Evolutionary conservation across 768 basidiomycete genomes (phyloP).

Genomic region (Strobilomyces echinocephalus): DNA sequence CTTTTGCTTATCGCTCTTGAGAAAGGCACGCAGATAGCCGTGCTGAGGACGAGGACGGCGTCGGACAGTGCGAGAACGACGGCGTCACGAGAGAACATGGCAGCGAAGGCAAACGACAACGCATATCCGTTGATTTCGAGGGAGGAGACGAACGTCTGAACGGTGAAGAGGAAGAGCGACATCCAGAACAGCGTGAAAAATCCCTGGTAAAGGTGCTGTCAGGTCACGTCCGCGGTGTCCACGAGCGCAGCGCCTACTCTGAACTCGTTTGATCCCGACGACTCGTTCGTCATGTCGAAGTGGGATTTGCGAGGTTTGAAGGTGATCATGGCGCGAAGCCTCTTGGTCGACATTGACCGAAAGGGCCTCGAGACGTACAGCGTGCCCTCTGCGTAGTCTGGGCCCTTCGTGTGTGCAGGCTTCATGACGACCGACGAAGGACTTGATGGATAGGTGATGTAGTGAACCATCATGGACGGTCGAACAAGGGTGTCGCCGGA

Average conservation of each 20-base stretch:
- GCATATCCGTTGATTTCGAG: constrained; percentile 76
- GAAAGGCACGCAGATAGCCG: constrained; percentile 78
- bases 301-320: constrained; percentile 83
- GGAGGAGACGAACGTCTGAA: constrained; percentile 72
- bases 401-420: background rate
- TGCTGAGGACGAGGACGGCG: constrained; percentile 70
- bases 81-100: constrained; percentile 84
- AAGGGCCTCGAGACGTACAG: constrained; percentile 73
- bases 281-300: constrained; percentile 78
- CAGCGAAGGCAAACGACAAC: constrained; percentile 74
- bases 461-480: constrained; percentile 8
- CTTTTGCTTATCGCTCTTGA: constrained; percentile 70
- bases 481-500: background rate
- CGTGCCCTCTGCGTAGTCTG: constrained; percentile 50
- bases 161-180: constrained; percentile 74
- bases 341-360: constrained; percentile 69
- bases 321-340: constrained; percentile 75
- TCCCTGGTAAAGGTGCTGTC: constrained; percentile 45
- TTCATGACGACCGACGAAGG: constrained; percentile 12
- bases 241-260: constrained; percentile 40
- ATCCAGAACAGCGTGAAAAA: constrained; percentile 97
- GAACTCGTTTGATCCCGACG: constrained; percentile 77
- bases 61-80: constrained; percentile 80
- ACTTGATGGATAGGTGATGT: constrained; percentile 3
- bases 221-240: constrained; percentile 2